Base-by-base conservation (phyloP, 1,284 basidiomycete species). In the Grifola frondosa region DNA sequence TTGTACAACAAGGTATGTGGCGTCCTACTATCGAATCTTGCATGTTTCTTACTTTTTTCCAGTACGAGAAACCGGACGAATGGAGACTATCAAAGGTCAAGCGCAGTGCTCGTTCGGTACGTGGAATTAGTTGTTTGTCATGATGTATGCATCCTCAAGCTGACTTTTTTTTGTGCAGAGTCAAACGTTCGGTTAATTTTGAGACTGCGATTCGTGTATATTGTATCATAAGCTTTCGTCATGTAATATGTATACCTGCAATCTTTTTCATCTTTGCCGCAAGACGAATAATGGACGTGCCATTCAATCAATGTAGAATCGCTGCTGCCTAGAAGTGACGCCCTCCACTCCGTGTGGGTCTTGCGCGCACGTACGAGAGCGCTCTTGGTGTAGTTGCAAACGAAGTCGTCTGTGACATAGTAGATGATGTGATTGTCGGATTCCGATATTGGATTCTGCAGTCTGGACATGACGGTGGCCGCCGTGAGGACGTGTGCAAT, bases 21-120 rank as follows among this genome's bases (percentile, higher is more conserved):
- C 30, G 1, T 3, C 16, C n/a, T 7, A 21, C 19, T 19, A 7
- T 34, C 25, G n/a, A 38, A n/a, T 37, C 19, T 25, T n/a, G 50
- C 10, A 13, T 23, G 25, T 25, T 44, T 42, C 19, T 23, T 17
- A 11, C 28, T 23, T 43, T 15, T 22, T 39, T 49, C 21, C 44
- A 70, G 70, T 91, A 88, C 67, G 87, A 92, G 72, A 89, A 91
- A 60, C 84, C 88, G 35, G 90, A 93, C 69, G 91, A 92, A 60
- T 94, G 90, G 91, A 76, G 91, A 40, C 68, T 93, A 59, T 92
- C 89, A 6, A 91, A 91, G 62, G 76, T 91, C 72, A 91, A 91
- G 69, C 74, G 90, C 49, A 91, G 87, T 60, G 88, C 90, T 29
- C 80, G 91, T 52, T 91, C 89, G 52, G 84, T 86, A 68, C 44